A percentile compares a stretch with the other conserved stretches of the same genome.
Conservation (phyloP, 345 rosid species). For the Pistacia integerrima region DNA sequence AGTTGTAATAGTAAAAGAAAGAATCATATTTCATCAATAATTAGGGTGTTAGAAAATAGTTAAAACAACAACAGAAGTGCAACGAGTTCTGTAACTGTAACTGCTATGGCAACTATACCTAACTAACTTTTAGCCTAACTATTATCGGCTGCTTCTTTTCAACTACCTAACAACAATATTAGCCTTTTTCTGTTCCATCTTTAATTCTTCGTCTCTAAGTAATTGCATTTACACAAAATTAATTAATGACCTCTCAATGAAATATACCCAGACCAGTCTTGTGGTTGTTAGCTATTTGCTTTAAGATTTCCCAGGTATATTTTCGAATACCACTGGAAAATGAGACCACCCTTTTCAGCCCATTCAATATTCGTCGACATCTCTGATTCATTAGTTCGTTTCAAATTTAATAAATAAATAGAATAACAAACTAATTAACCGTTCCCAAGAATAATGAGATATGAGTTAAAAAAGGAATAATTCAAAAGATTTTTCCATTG, state of each 20-base stretch:
- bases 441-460: neutral
- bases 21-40: too few species aligned
- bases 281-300: too few species aligned
- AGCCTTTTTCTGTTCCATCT: neutral
- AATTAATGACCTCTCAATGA: too few species aligned
- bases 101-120: neutral
- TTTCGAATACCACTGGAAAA: too few species aligned
- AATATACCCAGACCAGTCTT: too few species aligned
- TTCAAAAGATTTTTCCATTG: neutral
- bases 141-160: neutral
- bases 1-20: too few species aligned
- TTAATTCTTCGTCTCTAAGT: too few species aligned
- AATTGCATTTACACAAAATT: neutral
- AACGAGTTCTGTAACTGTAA: conserved; percentile 7
- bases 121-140: neutral
- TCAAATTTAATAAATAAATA: neutral
- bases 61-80: neutral
- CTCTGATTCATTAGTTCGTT: too few species aligned
- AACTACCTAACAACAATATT: too few species aligned
- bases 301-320: too few species aligned
- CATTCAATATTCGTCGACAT: too few species aligned
- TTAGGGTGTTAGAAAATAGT: neutral
- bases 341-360: too few species aligned
- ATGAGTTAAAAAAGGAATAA: neutral
- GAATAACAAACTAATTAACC: neutral